Base-by-base conservation (phyloP, 2,329 filamentous ascomycete species). In the Neopestalotiopsis clavispora region DNA sequence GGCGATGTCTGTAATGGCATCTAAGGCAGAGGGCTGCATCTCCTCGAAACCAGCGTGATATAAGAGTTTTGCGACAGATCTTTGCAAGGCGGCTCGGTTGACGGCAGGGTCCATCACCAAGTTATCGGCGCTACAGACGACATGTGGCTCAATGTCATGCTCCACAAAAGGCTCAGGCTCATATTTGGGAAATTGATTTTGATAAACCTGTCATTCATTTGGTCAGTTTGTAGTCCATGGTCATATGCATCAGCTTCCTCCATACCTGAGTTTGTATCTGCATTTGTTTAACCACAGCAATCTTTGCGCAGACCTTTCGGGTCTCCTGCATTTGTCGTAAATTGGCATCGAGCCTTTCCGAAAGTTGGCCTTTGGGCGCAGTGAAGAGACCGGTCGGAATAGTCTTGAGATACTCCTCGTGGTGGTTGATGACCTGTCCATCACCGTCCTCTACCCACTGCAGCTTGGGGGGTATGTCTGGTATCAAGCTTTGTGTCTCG, bases 221-320 rank as follows among this genome's bases (percentile, higher is more conserved):
- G 9, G 70, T 81, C 68, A 80, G 77, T 72, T 65, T 72, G 23
- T 14, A 23, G 20, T 32, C 30, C 10, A 32, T 23, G 10, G 69
- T 58, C 64, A 45, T 38, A 38, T n/a, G 59, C 40, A 40, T 38
- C 34, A 69, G 9, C 38, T 5, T 60, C 45, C 63, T 7, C 52
- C 84, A 78, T 88, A 94, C 93, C 88, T 98, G 96, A 65, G 94
- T 94, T 80, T 99, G 96, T 67, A 98, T 90, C 82, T 99, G 96
- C 96, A 99, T 99, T 83, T 99, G 96, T 84, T 98, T 99, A 78
- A 99, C 96, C 71, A 99, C 94, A 63, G 94, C 92, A 78, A 99
- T 97, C 82, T 98, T 99, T 12, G 94, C 94, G 75, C 94, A 97
- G 38, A 99, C 88, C 78, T 98, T 98, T 74, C 96, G 89, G 0